Conservation (phyloP, 208 protist genomes). For the Wallacemonas sp. region DNA sequence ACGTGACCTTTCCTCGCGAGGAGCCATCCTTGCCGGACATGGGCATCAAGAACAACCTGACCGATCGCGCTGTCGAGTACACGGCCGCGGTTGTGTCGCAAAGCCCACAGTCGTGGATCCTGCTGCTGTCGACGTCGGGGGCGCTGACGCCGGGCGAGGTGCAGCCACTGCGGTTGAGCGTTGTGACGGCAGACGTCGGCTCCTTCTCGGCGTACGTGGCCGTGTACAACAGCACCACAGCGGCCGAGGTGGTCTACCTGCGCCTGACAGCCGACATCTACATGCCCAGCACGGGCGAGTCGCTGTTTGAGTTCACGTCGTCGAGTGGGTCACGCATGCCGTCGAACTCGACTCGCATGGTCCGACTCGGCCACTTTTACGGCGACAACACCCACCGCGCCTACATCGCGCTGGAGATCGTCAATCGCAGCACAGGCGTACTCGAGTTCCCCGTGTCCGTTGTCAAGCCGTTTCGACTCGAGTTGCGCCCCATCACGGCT, state of each 20-base stretch:
- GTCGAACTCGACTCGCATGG: constrained; percentile 34
- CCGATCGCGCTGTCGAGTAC: constrained; percentile 61
- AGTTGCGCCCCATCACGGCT: constrained; percentile 52
- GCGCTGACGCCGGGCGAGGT: constrained; percentile 61
- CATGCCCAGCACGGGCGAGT: constrained; percentile 60
- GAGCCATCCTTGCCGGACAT: constrained; percentile 71
- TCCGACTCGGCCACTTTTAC: constrained; percentile 76
- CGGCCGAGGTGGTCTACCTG: constrained; percentile 73
- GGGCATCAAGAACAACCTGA: constrained; percentile 61
- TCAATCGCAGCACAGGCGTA: constrained; percentile 65
- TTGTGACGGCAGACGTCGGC: constrained; percentile 75
- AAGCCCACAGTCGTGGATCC: constrained; percentile 77
- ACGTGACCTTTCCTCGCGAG: constrained; percentile 67
- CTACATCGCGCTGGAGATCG: constrained; percentile 75
- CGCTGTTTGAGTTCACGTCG: constrained; percentile 76
- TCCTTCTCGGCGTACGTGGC: constrained; percentile 79
- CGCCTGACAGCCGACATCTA: constrained; percentile 79
- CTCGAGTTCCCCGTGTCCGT: constrained; percentile 89
- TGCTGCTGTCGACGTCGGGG: constrained; percentile 47
- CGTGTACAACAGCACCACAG: constrained; percentile 61
- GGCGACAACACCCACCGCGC: constrained; percentile 54
- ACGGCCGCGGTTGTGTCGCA: constrained; percentile 69
- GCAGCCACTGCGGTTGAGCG: constrained; percentile 70
- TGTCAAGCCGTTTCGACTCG: constrained; percentile 76
- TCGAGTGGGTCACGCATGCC: constrained; percentile 52